Percentiles rank a stretch among this genome's conserved stretches.
Evolutionary conservation across 345 rosid genomes (phyloP).

Genomic region (Microcos paniculata): DNA sequence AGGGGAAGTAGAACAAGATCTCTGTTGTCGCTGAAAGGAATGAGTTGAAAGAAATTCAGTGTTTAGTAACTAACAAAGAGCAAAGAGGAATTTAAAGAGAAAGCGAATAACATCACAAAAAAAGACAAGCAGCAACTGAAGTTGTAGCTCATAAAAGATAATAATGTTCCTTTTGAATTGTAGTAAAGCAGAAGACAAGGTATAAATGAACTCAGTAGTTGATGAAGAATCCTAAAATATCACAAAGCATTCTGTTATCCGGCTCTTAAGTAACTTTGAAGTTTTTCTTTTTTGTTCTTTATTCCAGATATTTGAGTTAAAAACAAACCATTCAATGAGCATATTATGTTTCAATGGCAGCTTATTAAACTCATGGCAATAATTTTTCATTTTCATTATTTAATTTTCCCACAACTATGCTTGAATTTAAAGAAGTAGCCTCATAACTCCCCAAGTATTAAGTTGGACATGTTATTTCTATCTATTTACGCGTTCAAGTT

Average conservation of each 20-base stretch:
- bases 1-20: slow-evolving; percentile 1
- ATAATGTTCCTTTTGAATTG: neutral
- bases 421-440: neutral
- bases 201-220: neutral
- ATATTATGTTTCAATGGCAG: neutral
- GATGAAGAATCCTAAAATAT: neutral
- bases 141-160: neutral
- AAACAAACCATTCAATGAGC: neutral
- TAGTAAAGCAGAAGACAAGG: neutral
- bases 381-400: neutral
- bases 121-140: neutral
- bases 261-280: neutral
- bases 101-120: neutral
- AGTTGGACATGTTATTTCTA: neutral
- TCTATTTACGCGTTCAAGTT: neutral
- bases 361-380: neutral
- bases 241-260: neutral
- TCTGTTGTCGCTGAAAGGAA: neutral
- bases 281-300: neutral
- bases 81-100: neutral
- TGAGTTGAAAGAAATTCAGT: too few relatives aligned
- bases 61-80: too few relatives aligned
- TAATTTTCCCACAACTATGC: neutral
- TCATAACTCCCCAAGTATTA: neutral
- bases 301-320: neutral